Evolutionary conservation across 2,329 filamentous ascomycete species (phyloP).

Genomic region (Cryphonectria nitschkei): DNA sequence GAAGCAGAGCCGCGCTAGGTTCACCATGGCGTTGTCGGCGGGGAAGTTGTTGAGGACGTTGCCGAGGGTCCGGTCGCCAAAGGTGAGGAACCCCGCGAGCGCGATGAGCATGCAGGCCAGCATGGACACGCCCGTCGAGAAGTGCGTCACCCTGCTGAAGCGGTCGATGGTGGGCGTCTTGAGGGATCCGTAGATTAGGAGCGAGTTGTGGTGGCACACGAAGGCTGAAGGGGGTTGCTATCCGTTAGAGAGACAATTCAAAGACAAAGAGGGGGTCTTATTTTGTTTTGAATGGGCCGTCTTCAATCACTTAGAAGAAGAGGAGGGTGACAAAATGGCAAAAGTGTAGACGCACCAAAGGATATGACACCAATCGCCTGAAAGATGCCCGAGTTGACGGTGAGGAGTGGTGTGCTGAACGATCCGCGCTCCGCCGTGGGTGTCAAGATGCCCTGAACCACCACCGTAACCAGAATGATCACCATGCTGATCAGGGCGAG

Average conservation of each 20-base stretch:
- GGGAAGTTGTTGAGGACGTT: constrained; percentile 99
- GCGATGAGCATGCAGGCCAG: constrained; percentile 90
- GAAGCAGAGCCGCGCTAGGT: constrained; percentile 91
- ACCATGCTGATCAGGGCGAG: constrained; percentile 91
- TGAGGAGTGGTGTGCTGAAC: constrained; percentile 70
- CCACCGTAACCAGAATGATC: constrained; percentile 84
- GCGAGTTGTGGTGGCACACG: constrained; percentile 87
- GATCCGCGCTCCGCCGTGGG: constrained; percentile 73
- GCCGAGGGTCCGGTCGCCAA: constrained; percentile 87
- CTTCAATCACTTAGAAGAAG: constrained; percentile 28
- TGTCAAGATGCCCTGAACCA: constrained; percentile 80
- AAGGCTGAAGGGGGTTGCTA: constrained; percentile 50
- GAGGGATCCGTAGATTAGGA: constrained; percentile 95
- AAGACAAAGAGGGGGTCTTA: not conserved
- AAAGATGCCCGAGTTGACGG: constrained; percentile 87
- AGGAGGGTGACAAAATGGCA: constrained; percentile 3
- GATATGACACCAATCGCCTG: constrained; percentile 98
- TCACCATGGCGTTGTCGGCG: constrained; percentile 87
- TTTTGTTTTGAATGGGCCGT: not conserved
- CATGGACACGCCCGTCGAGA: constrained; percentile 87
- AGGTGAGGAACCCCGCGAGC: constrained; percentile 86
- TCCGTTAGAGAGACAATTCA: constrained; percentile 37
- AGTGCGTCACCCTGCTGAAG: constrained; percentile 91
- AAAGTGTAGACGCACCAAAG: constrained; percentile 67
- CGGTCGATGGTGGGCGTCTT: constrained; percentile 94